These are phyloP conservation scores for Apiospora saccharicola DNA, from an alignment of 2,329 filamentous ascomycete species.

Conservation along the genomic window DNA sequence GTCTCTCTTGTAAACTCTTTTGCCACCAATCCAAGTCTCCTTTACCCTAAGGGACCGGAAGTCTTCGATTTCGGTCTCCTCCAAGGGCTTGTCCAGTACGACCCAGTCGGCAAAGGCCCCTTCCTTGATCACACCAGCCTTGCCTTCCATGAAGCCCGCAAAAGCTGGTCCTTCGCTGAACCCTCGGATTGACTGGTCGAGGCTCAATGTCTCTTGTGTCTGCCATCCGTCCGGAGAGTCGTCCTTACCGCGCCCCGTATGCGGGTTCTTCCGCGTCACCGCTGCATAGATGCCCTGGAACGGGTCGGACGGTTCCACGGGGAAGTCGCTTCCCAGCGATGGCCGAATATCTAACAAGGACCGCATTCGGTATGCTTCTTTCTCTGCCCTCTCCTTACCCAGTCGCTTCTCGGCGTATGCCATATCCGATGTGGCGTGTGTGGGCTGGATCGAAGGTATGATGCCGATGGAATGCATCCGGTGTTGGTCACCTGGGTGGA, in stretches of 20 bases:
- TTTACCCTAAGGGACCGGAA: slow-evolving; percentile 62
- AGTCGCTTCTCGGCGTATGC: slow-evolving; percentile 69
- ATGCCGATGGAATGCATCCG: slow-evolving; percentile 67
- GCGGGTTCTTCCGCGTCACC: slow-evolving; percentile 66
- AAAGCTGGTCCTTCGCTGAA: slow-evolving; percentile 68
- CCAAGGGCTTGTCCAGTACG: slow-evolving; percentile 67
- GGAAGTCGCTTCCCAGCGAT: slow-evolving; percentile 74
- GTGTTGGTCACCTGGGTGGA: slow-evolving; percentile 69
- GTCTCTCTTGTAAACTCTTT: slow-evolving; percentile 52
- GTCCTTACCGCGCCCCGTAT: slow-evolving; percentile 57
- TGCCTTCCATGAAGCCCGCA: slow-evolving; percentile 65
- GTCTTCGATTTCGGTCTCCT: slow-evolving; percentile 56
- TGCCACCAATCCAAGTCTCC: slow-evolving; percentile 74
- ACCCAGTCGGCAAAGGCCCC: slow-evolving; percentile 75
- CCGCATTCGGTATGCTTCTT: slow-evolving; percentile 72
- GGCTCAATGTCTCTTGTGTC: slow-evolving; percentile 62
- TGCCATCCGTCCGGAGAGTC: slow-evolving; percentile 65
- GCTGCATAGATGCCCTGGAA: slow-evolving; percentile 76
- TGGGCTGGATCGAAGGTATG: slow-evolving; percentile 74
- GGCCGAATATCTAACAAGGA: slow-evolving; percentile 62
- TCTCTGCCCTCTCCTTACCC: slow-evolving; percentile 59
- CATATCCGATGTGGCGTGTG: slow-evolving; percentile 77
- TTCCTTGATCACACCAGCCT: slow-evolving; percentile 64
- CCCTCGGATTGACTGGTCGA: slow-evolving; percentile 66
- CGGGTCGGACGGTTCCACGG: slow-evolving; percentile 72